Evolutionary conservation across 805 yeast species (phyloP), one percentile per base, ranked within the genome.

Genomic region (Myxozyma melibiosi): DNA sequence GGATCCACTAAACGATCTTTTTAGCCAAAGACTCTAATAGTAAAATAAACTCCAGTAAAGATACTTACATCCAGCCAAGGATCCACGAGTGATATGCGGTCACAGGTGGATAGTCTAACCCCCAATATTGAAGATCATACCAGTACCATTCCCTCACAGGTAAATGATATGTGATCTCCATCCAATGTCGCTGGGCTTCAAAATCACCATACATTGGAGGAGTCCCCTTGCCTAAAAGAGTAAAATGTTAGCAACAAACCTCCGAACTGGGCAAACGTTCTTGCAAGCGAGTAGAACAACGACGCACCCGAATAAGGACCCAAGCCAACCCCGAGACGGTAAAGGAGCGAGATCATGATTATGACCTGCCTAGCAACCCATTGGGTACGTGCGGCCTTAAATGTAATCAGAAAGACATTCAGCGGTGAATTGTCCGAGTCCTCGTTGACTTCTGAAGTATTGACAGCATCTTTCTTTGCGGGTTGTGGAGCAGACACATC

Each of bases 121-220:
- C 97, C 98, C 99, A 94, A 74, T 92, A 90, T 64, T 84, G 83
- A 43, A 90, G 76, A 69, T 94, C 97, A 71, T 84, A 90, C 74
- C 80, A 88, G 69, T 94, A 94, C 99, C 99, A 94, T 61, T 86
- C 65, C 0, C 74, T 71, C 0, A 89, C 71, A 0, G 96, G 94
- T 47, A 91, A 70, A 65, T 84, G 83, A 38, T 78, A 83, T 0
- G 98, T 92, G 51, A 92, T 76, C 70, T 94, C 99, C 81, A 94
- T 79, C 99, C 99, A 94, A 71, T 92, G 99, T 64, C 99, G 80
- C 71, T 94, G 99, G 0, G 98, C 98, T 71, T 94, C 99, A 68
- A 94, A 92, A 70, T 94, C 99, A 5, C 99, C 99, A 75, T 76
- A 84, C 82, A 89, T 82, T 3, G 98, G 98, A 7, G 87, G 83